Conservation (phyloP, 257 asterid species). For the Leptodermis oblonga region DNA sequence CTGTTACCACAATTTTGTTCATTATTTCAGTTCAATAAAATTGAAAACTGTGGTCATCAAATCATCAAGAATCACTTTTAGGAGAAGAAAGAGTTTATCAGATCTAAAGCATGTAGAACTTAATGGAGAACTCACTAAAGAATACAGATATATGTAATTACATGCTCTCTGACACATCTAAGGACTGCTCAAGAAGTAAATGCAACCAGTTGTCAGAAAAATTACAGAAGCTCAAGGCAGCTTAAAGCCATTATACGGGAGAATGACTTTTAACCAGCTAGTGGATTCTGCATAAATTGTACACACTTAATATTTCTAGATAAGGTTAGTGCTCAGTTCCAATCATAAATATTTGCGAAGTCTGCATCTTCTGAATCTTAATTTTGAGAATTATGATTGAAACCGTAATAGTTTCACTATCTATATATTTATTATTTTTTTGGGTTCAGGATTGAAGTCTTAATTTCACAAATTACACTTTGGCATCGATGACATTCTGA, state of each 20-base stretch:
- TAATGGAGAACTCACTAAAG: background rate
- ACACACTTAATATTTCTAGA: background rate
- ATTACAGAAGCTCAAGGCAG: background rate
- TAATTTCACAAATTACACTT: background rate
- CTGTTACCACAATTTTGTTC: slow-evolving; percentile 38
- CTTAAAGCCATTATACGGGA: background rate
- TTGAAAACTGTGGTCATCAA: background rate
- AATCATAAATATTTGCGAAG: background rate
- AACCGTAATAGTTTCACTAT: background rate
- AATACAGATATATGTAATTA: background rate
- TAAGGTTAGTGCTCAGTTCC: background rate
- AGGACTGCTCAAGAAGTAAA: background rate
- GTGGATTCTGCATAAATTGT: background rate
- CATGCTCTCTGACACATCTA: slow-evolving; percentile 3
- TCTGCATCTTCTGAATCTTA: background rate
- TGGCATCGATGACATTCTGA: background rate
- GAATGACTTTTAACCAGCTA: background rate
- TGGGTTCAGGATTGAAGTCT: background rate
- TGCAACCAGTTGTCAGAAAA: background rate
- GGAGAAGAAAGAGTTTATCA: background rate
- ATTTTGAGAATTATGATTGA: background rate
- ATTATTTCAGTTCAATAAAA: slow-evolving; percentile 15
- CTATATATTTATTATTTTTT: background rate
- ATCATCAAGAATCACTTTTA: background rate
- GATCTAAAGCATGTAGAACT: background rate